Conservation (phyloP, 169 alveolate species). For the Babesia caballi region DNA sequence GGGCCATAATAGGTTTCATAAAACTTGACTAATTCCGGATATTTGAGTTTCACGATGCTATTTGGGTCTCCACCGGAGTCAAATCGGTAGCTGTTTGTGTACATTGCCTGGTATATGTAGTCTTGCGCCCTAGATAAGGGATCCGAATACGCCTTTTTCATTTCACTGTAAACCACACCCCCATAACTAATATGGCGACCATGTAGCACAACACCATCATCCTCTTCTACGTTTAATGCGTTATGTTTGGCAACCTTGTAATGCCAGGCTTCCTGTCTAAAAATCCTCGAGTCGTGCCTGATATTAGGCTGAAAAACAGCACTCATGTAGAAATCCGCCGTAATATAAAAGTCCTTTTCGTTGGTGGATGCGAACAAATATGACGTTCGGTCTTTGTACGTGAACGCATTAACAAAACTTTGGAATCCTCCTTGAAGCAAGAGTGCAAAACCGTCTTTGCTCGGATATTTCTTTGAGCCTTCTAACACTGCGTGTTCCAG, state of each 20-base stretch:
- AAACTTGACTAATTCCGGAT: constrained; percentile 73
- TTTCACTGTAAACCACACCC: constrained; percentile 76
- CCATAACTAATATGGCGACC: constrained; percentile 53
- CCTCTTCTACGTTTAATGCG: constrained; percentile 49
- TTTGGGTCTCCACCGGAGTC: constrained; percentile 87
- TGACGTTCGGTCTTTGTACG: constrained; percentile 84
- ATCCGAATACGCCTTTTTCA: constrained; percentile 67
- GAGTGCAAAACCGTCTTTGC: constrained; percentile 79
- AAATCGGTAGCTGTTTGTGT: constrained; percentile 71
- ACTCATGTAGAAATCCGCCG: constrained; percentile 71
- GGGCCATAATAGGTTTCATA: constrained; percentile 79
- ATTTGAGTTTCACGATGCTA: constrained; percentile 75
- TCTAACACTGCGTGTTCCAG: constrained; percentile 85
- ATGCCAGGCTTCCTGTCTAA: constrained; percentile 87
- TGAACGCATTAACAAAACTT: constrained; percentile 83
- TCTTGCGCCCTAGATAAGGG: constrained; percentile 42
- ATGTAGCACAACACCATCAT: constrained; percentile 65
- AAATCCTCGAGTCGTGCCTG: constrained; percentile 61
- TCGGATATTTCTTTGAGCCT: constrained; percentile 80
- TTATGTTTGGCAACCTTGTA: constrained; percentile 64
- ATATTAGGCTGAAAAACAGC: constrained; percentile 80
- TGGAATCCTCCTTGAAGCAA: constrained; percentile 80
- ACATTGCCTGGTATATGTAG: constrained; percentile 46
- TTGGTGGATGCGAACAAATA: constrained; percentile 85
- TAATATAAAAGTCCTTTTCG: constrained; percentile 68